Evolutionary conservation across 2,329 filamentous ascomycete species (phyloP).

Genomic region (Zymoseptoria crescenta): DNA sequence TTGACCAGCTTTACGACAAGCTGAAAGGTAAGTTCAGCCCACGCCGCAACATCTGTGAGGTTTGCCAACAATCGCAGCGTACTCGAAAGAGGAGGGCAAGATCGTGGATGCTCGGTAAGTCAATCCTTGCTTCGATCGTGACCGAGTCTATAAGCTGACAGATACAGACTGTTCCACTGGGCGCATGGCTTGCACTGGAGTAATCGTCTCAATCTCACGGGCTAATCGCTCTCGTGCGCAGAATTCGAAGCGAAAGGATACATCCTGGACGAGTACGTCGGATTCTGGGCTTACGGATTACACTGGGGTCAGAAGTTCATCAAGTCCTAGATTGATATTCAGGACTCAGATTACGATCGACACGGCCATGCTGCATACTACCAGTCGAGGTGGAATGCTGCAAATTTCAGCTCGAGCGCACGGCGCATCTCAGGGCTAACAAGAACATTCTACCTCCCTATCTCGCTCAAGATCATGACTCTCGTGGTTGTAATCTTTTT

Average conservation of each 20-base stretch:
- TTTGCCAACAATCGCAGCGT: constrained; percentile 21
- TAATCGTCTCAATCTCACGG: constrained; percentile 22
- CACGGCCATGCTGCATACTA: background rate
- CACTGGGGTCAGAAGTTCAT: constrained; percentile 19
- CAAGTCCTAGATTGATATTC: background rate
- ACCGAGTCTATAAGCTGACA: background rate
- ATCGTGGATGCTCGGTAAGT: constrained; percentile 44
- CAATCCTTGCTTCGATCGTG: background rate
- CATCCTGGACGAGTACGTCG: constrained; percentile 27
- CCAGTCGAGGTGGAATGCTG: background rate
- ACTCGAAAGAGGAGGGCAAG: constrained; percentile 41
- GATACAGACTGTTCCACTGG: constrained; percentile 50
- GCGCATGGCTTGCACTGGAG: constrained; percentile 48
- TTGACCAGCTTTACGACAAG: constrained; percentile 49
- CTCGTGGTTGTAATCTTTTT: background rate
- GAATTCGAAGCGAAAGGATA: constrained; percentile 24
- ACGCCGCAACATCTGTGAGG: constrained; percentile 1
- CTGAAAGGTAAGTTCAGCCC: constrained; percentile 34
- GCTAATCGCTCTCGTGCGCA: constrained; percentile 20
- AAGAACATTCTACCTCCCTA: too few species aligned
- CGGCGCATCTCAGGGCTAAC: background rate
- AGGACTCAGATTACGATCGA: background rate
- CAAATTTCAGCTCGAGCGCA: background rate
- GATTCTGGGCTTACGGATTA: constrained; percentile 26
- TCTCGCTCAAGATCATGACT: background rate